Conservation (phyloP, 805 yeast species). For the Yamadazyma ubonensis region DNA sequence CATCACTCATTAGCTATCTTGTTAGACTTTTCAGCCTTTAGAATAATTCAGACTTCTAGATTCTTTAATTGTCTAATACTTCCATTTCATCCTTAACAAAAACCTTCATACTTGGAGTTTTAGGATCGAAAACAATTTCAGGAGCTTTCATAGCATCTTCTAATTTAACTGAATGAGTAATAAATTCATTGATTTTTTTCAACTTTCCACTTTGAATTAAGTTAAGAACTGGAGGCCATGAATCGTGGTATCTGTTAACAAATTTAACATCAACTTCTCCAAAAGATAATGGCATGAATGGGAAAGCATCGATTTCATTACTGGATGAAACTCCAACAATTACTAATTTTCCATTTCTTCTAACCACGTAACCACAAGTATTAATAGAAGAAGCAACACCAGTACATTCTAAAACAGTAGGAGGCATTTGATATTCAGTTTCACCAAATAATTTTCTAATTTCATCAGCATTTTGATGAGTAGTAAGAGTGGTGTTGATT, state of each 20-base stretch:
- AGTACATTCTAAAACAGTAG: slow-evolving; percentile 24
- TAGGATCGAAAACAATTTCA: slow-evolving; percentile 18
- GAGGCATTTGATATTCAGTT: slow-evolving; percentile 24
- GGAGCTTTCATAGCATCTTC: slow-evolving; percentile 23
- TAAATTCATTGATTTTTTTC: slow-evolving; percentile 17
- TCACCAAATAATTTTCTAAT: slow-evolving; percentile 29
- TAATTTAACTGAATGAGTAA: slow-evolving; percentile 21
- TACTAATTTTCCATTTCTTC: slow-evolving; percentile 20
- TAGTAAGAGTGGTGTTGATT: slow-evolving; percentile 10
- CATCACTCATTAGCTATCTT: background rate
- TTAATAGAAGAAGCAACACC: slow-evolving; percentile 22
- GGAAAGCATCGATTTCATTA: slow-evolving; percentile 21
- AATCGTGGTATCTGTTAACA: slow-evolving; percentile 20
- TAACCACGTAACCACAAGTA: slow-evolving; percentile 19
- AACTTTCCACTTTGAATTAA: slow-evolving; percentile 18
- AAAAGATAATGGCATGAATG: slow-evolving; percentile 23
- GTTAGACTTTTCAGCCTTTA: no score
- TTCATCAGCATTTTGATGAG: slow-evolving; percentile 15
- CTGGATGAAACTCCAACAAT: slow-evolving; percentile 22
- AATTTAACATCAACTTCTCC: slow-evolving; percentile 20
- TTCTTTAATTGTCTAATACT: slow-evolving; percentile 12
- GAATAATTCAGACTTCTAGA: no score
- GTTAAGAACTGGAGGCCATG: slow-evolving; percentile 18
- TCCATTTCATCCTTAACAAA: slow-evolving; percentile 18
- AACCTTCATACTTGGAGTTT: slow-evolving; percentile 18